Conservation (phyloP, 169 alveolate species). For the Theileria equi region DNA sequence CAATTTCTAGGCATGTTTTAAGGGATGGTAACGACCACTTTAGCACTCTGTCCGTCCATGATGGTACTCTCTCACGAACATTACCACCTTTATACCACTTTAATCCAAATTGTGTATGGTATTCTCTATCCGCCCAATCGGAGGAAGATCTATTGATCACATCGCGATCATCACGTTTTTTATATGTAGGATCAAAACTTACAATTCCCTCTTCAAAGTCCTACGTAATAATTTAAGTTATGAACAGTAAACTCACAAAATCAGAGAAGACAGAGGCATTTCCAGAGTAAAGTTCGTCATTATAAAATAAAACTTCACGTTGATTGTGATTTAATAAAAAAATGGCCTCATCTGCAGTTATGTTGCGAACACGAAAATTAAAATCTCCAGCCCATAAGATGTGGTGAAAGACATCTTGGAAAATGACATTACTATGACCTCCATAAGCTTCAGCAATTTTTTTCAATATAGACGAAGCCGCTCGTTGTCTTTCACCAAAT, state of each 20-base stretch:
- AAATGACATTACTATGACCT: slow-evolving; percentile 55
- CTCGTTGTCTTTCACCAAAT: slow-evolving; percentile 67
- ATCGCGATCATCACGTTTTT: slow-evolving; percentile 77
- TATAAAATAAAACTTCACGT: slow-evolving; percentile 15
- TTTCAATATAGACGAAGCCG: slow-evolving; percentile 63
- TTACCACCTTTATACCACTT: slow-evolving; percentile 80
- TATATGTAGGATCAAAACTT: slow-evolving; percentile 77
- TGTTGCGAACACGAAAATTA: slow-evolving; percentile 69
- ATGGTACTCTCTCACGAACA: slow-evolving; percentile 73
- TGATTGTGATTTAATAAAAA: slow-evolving; percentile 9
- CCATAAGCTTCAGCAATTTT: slow-evolving; percentile 69
- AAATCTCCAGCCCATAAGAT: slow-evolving; percentile 85
- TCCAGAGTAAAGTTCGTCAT: slow-evolving; percentile 39
- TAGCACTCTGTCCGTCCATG: slow-evolving; percentile 79
- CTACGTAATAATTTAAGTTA: slow-evolving; percentile 25
- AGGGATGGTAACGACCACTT: slow-evolving; percentile 73
- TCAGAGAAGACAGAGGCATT: slow-evolving; percentile 12
- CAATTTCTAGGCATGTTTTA: slow-evolving; percentile 63
- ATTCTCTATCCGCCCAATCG: slow-evolving; percentile 76
- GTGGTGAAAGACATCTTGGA: slow-evolving; percentile 81
- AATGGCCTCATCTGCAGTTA: slow-evolving; percentile 30
- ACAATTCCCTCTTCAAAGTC: slow-evolving; percentile 75
- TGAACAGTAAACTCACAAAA: background rate
- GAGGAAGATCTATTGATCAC: slow-evolving; percentile 57
- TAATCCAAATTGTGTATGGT: slow-evolving; percentile 66